Evolutionary conservation across 306 rosid species (phyloP).

Genomic region (Astragalus glycyphyllos): DNA sequence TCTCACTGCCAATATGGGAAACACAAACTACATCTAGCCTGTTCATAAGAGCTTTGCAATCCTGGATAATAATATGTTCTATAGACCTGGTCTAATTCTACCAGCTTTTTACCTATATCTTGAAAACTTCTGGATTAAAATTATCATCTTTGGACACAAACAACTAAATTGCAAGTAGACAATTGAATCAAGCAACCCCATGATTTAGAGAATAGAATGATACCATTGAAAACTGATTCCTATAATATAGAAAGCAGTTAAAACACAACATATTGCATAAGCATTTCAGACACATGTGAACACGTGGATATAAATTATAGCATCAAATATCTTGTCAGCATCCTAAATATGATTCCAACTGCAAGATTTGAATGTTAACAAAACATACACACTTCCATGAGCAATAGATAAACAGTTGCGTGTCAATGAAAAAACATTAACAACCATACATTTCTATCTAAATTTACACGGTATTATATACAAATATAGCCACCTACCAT

Average conservation of each 20-base stretch:
- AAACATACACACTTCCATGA: constrained; percentile 3
- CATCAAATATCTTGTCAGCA: constrained; percentile 17
- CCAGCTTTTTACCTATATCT: constrained; percentile 2
- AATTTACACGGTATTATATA: background rate
- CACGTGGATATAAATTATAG: background rate
- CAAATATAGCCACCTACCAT: background rate
- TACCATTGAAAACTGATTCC: constrained; percentile 26
- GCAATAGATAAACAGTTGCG: background rate
- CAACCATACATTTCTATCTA: background rate
- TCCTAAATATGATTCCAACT: constrained; percentile 14
- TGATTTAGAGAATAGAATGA: background rate
- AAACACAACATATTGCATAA: constrained; percentile 18
- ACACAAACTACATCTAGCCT: too few species aligned
- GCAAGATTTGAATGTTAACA: constrained; percentile 1
- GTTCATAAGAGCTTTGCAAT: too few species aligned
- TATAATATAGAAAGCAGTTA: background rate
- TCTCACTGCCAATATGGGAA: too few species aligned
- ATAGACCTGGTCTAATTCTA: background rate
- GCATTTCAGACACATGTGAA: background rate
- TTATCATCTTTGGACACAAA: background rate
- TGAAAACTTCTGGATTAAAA: background rate
- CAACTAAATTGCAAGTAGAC: background rate
- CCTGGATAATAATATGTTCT: too few species aligned
- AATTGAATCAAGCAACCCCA: constrained; percentile 23
- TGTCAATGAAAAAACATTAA: constrained; percentile 10